These are phyloP conservation scores for Pestalotiopsis sp. DNA, from an alignment of 2,329 filamentous ascomycete species.

Conservation along the genomic window DNA sequence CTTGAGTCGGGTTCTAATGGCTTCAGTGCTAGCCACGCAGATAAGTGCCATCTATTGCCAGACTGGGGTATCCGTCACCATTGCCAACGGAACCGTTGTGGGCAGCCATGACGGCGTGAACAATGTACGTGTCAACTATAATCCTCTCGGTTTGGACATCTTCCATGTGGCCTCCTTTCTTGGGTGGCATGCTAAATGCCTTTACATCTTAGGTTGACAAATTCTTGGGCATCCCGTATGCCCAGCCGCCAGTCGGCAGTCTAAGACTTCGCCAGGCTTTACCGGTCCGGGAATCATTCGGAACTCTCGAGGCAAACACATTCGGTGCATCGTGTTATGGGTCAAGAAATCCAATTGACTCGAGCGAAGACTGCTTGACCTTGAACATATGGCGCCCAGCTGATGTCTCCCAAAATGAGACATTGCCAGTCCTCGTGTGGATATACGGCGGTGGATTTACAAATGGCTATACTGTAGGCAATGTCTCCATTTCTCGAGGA, in stretches of 20 bases:
- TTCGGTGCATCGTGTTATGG: not conserved
- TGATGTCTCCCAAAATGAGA: constrained; percentile 26
- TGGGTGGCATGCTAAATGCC: too few relatives aligned
- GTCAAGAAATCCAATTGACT: not conserved
- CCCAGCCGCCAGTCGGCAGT: not conserved
- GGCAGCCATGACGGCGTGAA: not conserved
- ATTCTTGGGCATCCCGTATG: not conserved
- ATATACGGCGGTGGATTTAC: constrained; percentile 59
- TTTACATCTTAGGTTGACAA: not conserved
- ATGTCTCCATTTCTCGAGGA: not conserved
- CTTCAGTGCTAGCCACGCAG: not conserved
- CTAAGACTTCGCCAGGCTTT: not conserved
- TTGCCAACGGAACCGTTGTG: not conserved
- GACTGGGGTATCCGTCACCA: not conserved
- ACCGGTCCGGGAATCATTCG: not conserved
- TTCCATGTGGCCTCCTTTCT: too few relatives aligned
- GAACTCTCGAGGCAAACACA: not conserved
- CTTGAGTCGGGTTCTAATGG: not conserved
- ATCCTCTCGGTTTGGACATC: too few relatives aligned
- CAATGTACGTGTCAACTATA: not conserved
- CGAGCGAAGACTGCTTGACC: constrained; percentile 48
- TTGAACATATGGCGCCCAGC: constrained; percentile 44
- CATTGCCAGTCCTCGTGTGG: constrained; percentile 52
- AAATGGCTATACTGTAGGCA: not conserved
- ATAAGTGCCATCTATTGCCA: not conserved